phyloP scores from a whole-genome alignment of 1,284 basidiomycete species.

The Ustilago trichophora region DNA sequence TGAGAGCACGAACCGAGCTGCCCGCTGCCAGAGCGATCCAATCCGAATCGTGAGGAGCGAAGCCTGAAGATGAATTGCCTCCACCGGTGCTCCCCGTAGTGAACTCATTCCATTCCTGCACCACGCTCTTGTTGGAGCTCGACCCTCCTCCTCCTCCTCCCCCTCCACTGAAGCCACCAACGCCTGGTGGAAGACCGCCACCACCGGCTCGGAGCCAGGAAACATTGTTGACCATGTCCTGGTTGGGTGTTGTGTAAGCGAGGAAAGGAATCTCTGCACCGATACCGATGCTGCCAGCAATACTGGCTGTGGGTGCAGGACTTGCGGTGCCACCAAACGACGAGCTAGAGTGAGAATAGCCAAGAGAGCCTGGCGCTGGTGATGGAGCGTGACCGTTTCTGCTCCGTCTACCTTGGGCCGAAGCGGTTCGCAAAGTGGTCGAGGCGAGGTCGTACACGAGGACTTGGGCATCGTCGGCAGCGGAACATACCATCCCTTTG shows the following conservation, averaged over 20 bases:
- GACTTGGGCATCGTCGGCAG: constrained; percentile 63
- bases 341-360: constrained; percentile 37
- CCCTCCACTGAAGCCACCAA: constrained; percentile 31
- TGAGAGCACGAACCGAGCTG: constrained; percentile 41
- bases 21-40: constrained; percentile 50
- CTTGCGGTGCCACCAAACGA: constrained; percentile 44
- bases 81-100: constrained; percentile 31
- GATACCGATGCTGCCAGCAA: constrained; percentile 50
- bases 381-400: constrained; percentile 56
- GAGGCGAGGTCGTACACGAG: constrained; percentile 65
- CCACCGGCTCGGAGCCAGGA: constrained; percentile 57
- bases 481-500: constrained; percentile 66
- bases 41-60: constrained; percentile 46
- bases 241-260: constrained; percentile 58
- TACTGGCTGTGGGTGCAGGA: constrained; percentile 36
- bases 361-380: constrained; percentile 44
- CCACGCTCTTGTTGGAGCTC: constrained; percentile 48
- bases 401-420: constrained; percentile 62
- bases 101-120: constrained; percentile 65
- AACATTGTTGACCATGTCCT: constrained; percentile 65
- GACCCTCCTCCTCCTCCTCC: constrained; percentile 11
- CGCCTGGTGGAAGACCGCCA: constrained; percentile 28
- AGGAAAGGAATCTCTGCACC: constrained; percentile 62
- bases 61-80: constrained; percentile 15
- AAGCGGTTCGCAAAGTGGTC: constrained; percentile 60